Evolutionary conservation across 2,329 filamentous ascomycete species (phyloP), one percentile per base, ranked within the genome.

Genomic region (Cladosporium halotolerans): DNA sequence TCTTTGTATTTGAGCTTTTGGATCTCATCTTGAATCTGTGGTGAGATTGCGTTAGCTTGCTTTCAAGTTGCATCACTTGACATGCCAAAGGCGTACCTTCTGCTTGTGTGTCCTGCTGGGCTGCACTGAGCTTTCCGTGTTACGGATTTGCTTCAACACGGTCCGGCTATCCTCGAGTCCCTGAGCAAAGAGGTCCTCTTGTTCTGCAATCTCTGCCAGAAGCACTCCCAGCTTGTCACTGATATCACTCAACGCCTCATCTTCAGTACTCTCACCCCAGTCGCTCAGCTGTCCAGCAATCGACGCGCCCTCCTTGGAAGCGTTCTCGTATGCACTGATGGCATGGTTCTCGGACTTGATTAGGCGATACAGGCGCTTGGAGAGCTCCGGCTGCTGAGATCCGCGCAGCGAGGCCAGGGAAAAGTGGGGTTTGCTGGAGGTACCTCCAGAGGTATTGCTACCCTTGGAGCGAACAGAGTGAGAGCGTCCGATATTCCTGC

Each of bases 291-390:
- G 92, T 9, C 84, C 83, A 13, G 91, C 93, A 65, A 97, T 90
- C 46, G 83, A 82, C 56, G 89, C 74, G 54, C 90, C 88, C 75
- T 96, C 92, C 55, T 86, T 86, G 45, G 85, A 89, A 6, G 92
- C 93, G 6, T 82, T 76, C 74, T 96, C 89, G 73, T 96, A 86
- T 45, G 88, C 86, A 46, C 80, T 78, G 64, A 97, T 90, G 34
- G 91, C 84, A 67, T 86, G 84, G 77, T 96, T 97, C 72, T 95
- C 87, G 46, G 87, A 88, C 76, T 99, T 99, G 78, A 97, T 96
- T 57, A 99, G 80, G 63, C 86, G 86, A 79, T 85, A 95, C 48
- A 99, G 83, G 68, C 86, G 88, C 71, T 88, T 89, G 63, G 88
- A 90, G 28, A 96, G 81, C 70, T 96, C 90, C 4, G 91, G 89